Percentiles rank a stretch among this genome's conserved stretches.
These are phyloP conservation scores for Eimeria sp. DNA, from an alignment of 169 alveolate genomes.

Conservation along the genomic window DNA sequence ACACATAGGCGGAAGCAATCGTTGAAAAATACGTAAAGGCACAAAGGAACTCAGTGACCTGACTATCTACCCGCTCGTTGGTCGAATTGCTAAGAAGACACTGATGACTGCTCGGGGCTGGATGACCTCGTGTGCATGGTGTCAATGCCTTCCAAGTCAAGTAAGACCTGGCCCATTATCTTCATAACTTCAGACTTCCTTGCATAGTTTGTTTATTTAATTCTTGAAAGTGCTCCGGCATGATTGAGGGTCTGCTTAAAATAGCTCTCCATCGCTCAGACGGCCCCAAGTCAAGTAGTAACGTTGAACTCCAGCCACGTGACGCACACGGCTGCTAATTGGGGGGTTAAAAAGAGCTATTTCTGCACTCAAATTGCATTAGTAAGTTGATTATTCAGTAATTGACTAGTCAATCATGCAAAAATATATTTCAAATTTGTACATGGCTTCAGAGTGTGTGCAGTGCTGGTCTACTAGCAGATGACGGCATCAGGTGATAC, in stretches of 20 bases:
- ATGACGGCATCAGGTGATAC: not conserved
- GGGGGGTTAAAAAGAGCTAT: not conserved
- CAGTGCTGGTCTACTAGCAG: not conserved
- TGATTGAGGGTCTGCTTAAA: not conserved
- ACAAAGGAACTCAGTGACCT: not conserved
- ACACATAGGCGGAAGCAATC: not conserved
- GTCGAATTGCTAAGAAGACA: not conserved
- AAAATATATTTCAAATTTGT: not conserved
- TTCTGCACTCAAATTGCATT: not conserved
- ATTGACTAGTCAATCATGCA: not conserved
- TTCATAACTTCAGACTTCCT: not conserved
- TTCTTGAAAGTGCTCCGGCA: not conserved
- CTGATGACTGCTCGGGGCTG: conserved; percentile 17
- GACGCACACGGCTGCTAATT: not conserved
- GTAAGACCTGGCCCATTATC: not conserved
- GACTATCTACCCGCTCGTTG: not conserved
- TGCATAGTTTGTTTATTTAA: not conserved
- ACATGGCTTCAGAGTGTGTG: not conserved
- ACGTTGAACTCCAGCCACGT: not conserved
- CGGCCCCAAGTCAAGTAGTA: not conserved
- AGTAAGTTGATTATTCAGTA: not conserved
- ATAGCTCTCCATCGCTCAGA: not conserved
- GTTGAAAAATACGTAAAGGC: not conserved
- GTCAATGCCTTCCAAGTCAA: not conserved
- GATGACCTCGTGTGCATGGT: conserved; percentile 16